Evolutionary conservation across 768 basidiomycete genomes (phyloP).

Genomic region (Leccinum fibrillosum): DNA sequence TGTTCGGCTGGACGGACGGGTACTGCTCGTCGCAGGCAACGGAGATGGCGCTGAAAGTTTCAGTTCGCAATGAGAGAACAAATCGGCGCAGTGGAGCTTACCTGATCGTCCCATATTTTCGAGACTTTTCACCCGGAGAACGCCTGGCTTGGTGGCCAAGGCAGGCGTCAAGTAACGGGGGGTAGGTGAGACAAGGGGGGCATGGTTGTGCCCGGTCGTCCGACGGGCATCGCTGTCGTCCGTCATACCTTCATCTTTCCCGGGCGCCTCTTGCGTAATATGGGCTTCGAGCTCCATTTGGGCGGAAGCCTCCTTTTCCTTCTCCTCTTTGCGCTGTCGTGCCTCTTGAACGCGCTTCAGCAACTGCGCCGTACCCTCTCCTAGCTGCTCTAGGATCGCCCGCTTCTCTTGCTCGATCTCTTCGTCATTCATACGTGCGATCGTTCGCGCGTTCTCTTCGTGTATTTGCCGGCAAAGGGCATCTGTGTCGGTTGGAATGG

Average conservation of each 20-base stretch:
- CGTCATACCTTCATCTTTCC: neutral
- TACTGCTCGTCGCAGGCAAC: slow-evolving; percentile 44
- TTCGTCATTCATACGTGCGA: slow-evolving; percentile 64
- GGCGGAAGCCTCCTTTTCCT: neutral
- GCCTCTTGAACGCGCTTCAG: slow-evolving; percentile 38
- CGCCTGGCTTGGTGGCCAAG: slow-evolving; percentile 18
- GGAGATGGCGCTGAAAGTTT: slow-evolving; percentile 36
- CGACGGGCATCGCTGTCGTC: neutral
- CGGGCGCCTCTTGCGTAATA: neutral
- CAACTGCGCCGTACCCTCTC: slow-evolving; percentile 59
- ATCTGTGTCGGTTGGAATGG: slow-evolving; percentile 24
- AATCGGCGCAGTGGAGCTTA: neutral
- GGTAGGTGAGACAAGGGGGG: slow-evolving; percentile 9
- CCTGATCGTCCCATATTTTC: slow-evolving; percentile 25
- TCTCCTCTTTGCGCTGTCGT: slow-evolving; percentile 13
- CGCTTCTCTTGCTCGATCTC: slow-evolving; percentile 59
- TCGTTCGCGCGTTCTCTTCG: slow-evolving; percentile 59
- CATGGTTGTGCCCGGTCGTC: neutral
- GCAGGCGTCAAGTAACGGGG: slow-evolving; percentile 8
- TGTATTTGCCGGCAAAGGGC: slow-evolving; percentile 58
- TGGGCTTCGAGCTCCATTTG: neutral
- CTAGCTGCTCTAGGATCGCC: slow-evolving; percentile 72
- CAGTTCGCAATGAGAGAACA: neutral
- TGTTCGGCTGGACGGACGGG: slow-evolving; percentile 58
- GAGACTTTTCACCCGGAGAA: slow-evolving; percentile 31